phyloP scores from a whole-genome alignment of 495 filamentous ascomycete species.

The Neurospora terricola region DNA sequence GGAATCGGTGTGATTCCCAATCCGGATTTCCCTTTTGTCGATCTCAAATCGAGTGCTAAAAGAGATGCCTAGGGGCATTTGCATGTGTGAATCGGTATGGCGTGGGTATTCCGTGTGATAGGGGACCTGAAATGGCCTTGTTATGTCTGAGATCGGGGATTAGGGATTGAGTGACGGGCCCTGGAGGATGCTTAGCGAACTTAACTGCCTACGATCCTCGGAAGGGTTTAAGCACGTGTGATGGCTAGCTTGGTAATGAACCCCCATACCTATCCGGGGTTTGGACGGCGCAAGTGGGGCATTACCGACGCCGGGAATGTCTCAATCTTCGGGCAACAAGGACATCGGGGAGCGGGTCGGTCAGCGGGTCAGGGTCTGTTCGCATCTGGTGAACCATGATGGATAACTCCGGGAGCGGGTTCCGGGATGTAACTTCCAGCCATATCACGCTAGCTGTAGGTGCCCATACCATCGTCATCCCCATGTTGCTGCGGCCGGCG shows the following conservation, averaged over 20 bases:
- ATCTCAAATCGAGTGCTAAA: neutral
- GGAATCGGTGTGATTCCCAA: neutral
- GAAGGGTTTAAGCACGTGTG: neutral
- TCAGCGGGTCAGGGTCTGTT: neutral
- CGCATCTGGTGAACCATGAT: neutral
- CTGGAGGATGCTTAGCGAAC: neutral
- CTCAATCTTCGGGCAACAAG: neutral
- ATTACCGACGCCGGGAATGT: neutral
- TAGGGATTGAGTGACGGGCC: neutral
- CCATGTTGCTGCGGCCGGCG: neutral
- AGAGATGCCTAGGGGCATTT: neutral
- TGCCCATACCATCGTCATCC: neutral
- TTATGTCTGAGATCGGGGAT: neutral
- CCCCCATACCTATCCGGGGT: neutral
- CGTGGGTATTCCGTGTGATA: neutral
- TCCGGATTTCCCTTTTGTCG: neutral
- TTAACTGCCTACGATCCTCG: neutral
- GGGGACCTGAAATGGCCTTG: neutral
- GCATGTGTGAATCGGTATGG: neutral
- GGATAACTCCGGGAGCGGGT: neutral
- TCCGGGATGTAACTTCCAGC: neutral
- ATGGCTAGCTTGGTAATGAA: neutral
- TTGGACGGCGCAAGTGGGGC: neutral
- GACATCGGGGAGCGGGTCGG: neutral
- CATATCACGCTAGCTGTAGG: neutral